Base-by-base conservation (phyloP, 1,139 yeast genomes). In the Groenewaldozyma auringiensis region DNA sequence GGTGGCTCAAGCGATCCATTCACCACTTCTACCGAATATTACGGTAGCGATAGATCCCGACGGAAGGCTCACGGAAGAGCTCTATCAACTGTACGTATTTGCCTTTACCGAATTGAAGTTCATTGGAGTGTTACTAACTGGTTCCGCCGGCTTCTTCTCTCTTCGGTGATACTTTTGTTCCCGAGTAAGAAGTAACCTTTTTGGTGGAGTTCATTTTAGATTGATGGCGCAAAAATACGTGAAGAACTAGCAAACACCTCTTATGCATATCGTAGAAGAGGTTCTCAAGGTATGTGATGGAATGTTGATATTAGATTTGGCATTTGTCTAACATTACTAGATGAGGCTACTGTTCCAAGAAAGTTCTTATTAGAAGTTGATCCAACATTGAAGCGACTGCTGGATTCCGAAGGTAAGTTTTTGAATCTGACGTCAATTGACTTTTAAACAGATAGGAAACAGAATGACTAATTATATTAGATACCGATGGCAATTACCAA, bases 401-500 rank as follows among this genome's bases (percentile, higher is more conserved):
- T 89, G 51, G 75, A 72, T 29, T 79, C 75, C 52, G 96, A 89
- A 62, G 59, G 58, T 54, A 49, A 16, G 54, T 25, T 25, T n/a
- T n/a, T n/a, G n/a, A n/a, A n/a, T n/a, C n/a, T n/a, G n/a, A n/a
- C n/a, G 17, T 13, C 17, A 20, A 11, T 22, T 17, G 18, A 14
- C n/a, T 32, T 18, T 16, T 34, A 18, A 27, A 11, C n/a, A 11
- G n/a, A 27, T 27, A n/a, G 17, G 14, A n/a, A 17, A n/a, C 37
- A 1, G 39, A 33, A 9, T 34, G 9, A 11, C 9, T 9, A n/a
- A n/a, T 25, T 25, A 11, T 6, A 8, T 25, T 38, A 55, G 97
- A 89, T 61, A 88, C 96, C 2, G 95, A 88, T 63, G 74, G 74
- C 47, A 83, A 89, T 63, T 80, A 68, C 63, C 96, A 89, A 64